Evolutionary conservation across 148 eudicot genomes (phyloP), one percentile per base, ranked within the genome.

Genomic region (Camellia lanceoleosa): DNA sequence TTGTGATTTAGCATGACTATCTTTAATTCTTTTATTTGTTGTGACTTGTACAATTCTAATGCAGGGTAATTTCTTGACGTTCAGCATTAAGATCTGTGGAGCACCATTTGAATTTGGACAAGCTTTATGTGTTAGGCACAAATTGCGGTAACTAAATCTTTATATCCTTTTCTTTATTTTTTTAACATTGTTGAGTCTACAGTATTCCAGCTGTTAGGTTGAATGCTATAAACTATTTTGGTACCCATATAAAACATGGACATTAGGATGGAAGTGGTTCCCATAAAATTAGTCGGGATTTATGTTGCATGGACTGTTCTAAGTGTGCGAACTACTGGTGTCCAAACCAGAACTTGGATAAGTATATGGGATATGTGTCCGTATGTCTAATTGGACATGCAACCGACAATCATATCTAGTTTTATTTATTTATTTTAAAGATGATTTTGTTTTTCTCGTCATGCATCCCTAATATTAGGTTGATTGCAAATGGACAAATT

Each of bases 41-140:
- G 80, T 93, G 91, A 90, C 91, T 81, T 85, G 82, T 83, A 87
- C 78, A 76, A 85, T 88, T 83, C 68, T 88, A 87, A 90, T 93
- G 97, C 93, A 95, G 97, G 89, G 84, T 87, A 84, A 81, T 84
- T 91, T 89, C 86, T 84, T 82, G 65, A 87, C 76, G 83, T 95
- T 93, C 97, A 95, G 99, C 99, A 43, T 74, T 95, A 84, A 86
- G 99, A 89, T 95, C 99, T 56, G 96, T 95, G 82, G 99, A 95
- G 84, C 89, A 93, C 69, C 87, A 95, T 87, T 83, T 95, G 89
- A 93, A 95, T 86, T 81, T 95, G 92, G 97, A 95, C 65, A 93
- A 93, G 87, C 95, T 93, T 66, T 95, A 95, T 78, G 97, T 95
- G 51, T 89, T 95, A 79, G 99, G 99, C 80, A 95, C 99, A 67